These are phyloP conservation scores for Akanthomyces lecanii DNA, from an alignment of 2,329 filamentous ascomycete species.

Conservation along the genomic window DNA sequence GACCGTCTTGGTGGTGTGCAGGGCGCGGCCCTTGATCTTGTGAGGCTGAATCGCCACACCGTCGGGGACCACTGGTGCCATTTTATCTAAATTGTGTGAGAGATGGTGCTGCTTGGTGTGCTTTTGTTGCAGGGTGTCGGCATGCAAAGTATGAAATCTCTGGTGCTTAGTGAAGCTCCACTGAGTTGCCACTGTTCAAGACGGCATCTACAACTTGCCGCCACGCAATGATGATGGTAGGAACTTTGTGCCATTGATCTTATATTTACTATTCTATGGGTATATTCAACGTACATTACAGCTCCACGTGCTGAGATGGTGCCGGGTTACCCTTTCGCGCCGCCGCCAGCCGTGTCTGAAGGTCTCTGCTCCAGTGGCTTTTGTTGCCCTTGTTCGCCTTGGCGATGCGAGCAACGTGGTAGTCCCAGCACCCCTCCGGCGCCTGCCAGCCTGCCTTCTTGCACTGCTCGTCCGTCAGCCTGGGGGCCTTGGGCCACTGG, in stretches of 20 bases:
- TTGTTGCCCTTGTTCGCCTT: conserved; percentile 33
- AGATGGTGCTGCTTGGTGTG: background rate
- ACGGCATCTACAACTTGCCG: background rate
- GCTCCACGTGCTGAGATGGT: conserved; percentile 26
- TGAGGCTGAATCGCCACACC: conserved; percentile 3
- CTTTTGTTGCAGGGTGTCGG: background rate
- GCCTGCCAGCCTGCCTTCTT: conserved; percentile 27
- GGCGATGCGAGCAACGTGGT: conserved; percentile 42
- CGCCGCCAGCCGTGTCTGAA: conserved; percentile 33
- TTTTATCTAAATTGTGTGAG: background rate
- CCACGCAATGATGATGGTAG: background rate
- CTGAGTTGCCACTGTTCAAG: background rate
- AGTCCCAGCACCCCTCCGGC: conserved; percentile 56
- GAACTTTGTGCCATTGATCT: background rate
- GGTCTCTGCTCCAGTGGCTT: conserved; percentile 44
- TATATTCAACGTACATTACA: conserved; percentile 27
- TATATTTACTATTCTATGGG: background rate
- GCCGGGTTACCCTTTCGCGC: conserved; percentile 28
- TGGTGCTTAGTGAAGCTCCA: conserved; percentile 12
- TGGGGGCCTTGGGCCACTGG: conserved; percentile 47
- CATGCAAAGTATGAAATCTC: background rate
- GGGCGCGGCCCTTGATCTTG: conserved; percentile 39
- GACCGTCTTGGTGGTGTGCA: conserved; percentile 41
- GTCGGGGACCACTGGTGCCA: background rate
- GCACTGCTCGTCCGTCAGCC: conserved; percentile 35